phyloP scores from a whole-genome alignment of 257 asterid species.

The Capsicum chinense region DNA sequence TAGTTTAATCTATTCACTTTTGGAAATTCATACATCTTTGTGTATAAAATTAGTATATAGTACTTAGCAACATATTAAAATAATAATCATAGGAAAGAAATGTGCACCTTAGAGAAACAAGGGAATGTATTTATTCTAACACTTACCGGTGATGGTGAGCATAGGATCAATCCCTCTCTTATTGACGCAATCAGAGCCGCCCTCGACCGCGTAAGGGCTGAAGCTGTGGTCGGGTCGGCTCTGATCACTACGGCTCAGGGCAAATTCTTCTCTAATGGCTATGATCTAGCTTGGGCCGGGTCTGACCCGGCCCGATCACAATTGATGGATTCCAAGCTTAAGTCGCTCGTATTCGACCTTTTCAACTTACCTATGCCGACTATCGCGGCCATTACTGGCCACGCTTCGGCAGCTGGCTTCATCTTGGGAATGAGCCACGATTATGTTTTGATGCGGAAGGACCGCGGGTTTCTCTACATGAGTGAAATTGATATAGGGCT shows the following conservation, averaged over 20 bases:
- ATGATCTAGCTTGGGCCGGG: conserved; percentile 59
- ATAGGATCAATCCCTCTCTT: conserved; percentile 60
- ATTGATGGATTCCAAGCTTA: conserved; percentile 49
- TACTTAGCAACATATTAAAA: no score
- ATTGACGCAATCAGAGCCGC: conserved; percentile 55
- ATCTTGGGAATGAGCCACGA: conserved; percentile 65
- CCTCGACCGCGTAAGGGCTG: conserved; percentile 41
- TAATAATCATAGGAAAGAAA: neutral
- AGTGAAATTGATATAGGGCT: conserved; percentile 65
- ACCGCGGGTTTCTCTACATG: conserved; percentile 63
- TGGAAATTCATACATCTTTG: no score
- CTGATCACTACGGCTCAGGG: conserved; percentile 75
- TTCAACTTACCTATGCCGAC: conserved; percentile 78
- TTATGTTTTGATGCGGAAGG: conserved; percentile 61
- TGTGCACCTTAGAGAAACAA: conserved; percentile 55
- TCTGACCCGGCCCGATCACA: conserved; percentile 37
- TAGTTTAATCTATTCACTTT: no score
- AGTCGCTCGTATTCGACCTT: conserved; percentile 46
- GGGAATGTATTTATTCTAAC: conserved; percentile 63
- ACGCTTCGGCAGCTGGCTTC: conserved; percentile 68
- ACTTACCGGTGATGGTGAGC: conserved; percentile 57
- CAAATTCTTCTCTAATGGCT: conserved; percentile 74
- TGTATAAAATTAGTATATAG: no score
- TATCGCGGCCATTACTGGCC: conserved; percentile 73
- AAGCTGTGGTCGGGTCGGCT: conserved; percentile 43